phyloP scores from a whole-genome alignment of 2,329 filamentous ascomycete genomes.

The Neophaeococcomyces mojaviensis region DNA sequence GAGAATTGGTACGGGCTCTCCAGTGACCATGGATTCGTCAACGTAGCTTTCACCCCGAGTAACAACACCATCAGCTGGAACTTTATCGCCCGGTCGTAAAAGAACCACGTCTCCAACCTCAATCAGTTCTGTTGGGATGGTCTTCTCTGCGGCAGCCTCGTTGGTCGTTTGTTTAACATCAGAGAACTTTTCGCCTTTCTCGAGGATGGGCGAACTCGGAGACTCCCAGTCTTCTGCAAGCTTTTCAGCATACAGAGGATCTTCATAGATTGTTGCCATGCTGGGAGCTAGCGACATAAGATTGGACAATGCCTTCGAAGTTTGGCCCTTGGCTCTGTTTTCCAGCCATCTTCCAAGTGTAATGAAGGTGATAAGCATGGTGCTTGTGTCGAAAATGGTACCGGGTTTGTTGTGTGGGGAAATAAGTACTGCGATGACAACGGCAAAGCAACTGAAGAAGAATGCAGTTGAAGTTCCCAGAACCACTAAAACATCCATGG shows the following conservation, averaged over 20 bases:
- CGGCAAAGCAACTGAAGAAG: conserved; percentile 84
- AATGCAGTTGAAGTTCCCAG: conserved; percentile 92
- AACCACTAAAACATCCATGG: conserved; percentile 95
- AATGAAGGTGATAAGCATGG: conserved; percentile 96
- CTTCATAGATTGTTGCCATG: conserved; percentile 92
- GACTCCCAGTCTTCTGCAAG: conserved; percentile 70
- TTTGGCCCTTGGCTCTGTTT: conserved; percentile 92
- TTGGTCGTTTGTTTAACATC: conserved; percentile 46
- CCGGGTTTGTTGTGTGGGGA: conserved; percentile 70
- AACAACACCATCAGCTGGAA: conserved; percentile 83
- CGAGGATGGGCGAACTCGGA: conserved; percentile 27
- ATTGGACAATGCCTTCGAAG: conserved; percentile 82
- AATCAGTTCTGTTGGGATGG: conserved; percentile 89
- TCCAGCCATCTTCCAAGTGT: conserved; percentile 85
- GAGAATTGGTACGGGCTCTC: conserved; percentile 89
- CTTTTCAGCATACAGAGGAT: conserved; percentile 89
- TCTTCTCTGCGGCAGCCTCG: conserved; percentile 62
- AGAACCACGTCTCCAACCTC: conserved; percentile 91
- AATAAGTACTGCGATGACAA: conserved; percentile 72
- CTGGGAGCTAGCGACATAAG: conserved; percentile 95
- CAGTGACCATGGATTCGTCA: conserved; percentile 97
- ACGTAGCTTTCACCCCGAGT: conserved; percentile 87
- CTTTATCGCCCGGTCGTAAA: conserved; percentile 89
- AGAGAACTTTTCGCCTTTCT: conserved; percentile 37
- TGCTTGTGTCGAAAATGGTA: conserved; percentile 95